These are phyloP conservation scores for Polyporus arcularius DNA, from an alignment of 768 basidiomycete species.

Conservation along the genomic window DNA sequence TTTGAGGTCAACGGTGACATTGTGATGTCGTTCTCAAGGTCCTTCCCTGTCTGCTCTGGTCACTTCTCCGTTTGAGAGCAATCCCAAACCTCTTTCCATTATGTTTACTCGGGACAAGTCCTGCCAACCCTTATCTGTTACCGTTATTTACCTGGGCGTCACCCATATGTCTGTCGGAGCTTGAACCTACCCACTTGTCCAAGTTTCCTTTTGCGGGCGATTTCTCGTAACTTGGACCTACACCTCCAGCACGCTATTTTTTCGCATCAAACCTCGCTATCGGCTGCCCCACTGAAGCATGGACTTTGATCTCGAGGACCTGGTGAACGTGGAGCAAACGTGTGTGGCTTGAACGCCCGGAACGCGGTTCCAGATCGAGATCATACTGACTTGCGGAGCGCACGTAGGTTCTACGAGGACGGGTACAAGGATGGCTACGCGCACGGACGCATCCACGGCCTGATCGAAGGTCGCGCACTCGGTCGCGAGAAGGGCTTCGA, in stretches of 20 bases:
- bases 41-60: not conserved
- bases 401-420: conserved; percentile 70
- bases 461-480: conserved; percentile 87
- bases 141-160: not conserved
- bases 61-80: not conserved
- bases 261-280: not conserved
- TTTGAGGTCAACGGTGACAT: not conserved
- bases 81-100: too few relatives aligned
- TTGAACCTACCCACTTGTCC: not conserved
- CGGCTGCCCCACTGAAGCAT: not conserved
- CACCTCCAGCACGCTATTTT: not conserved
- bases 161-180: conserved; percentile 1
- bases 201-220: conserved; percentile 3
- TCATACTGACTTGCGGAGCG: not conserved
- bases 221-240: conserved; percentile 13
- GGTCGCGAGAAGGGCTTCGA: conserved; percentile 91
- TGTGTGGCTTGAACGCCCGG: conserved; percentile 7
- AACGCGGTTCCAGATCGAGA: not conserved
- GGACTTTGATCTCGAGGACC: conserved; percentile 32
- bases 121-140: not conserved
- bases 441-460: conserved; percentile 87
- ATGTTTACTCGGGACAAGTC: too few relatives aligned
- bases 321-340: conserved; percentile 34
- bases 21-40: not conserved
- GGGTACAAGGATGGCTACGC: conserved; percentile 79